Evolutionary conservation across 768 basidiomycete species (phyloP), one percentile per base, ranked within the genome.

Genomic region (Collybiopsis luxurians): DNA sequence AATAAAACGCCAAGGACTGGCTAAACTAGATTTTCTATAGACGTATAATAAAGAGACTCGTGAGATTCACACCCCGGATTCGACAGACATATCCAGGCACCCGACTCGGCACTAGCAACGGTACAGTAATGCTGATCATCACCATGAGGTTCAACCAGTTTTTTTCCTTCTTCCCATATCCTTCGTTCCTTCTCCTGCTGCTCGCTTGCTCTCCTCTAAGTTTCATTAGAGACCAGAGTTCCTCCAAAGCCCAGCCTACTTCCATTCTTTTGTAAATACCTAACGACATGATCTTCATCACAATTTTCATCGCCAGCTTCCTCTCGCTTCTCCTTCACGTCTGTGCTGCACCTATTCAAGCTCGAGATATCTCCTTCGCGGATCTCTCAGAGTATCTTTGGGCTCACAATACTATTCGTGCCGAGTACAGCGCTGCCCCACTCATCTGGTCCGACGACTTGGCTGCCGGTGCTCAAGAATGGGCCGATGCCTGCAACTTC

Each of bases 401-500:
- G 26, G 69, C 71, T 0, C 84, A 86, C 64, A 86, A 87, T 64
- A 54, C 49, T 24, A 64, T 79, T 44, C 80, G 85, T 54, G 67
- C 66, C 0, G 36, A 44, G 26, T 76, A 81, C 66, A 70, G 70
- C 51, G 81, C 79, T 4, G 58, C 65, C 0, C 64, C 73, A 3
- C 69, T 87, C 31, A 68, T 61, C 12, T 87, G 85, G 84, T 80
- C 79, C 6, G 49, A 67, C 6, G 57, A 66, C 13, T 73, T 84
- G 38, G 83, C 81, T 12, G 61, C 60, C 23, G 73, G 69, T 40
- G 86, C 85, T 6, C 74, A 72, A 56, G 10, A 59, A 40, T 86
- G 82, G 84, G 82, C 79, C 7, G 72, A 75, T 55, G 64, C 59
- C 1, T 87, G 84, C 65, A 63, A 69, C 38, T 78, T 85, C 58